Evolutionary conservation across 495 filamentous ascomycete species (phyloP), one percentile per base, ranked within the genome.

Genomic region (Neurospora sp.): DNA sequence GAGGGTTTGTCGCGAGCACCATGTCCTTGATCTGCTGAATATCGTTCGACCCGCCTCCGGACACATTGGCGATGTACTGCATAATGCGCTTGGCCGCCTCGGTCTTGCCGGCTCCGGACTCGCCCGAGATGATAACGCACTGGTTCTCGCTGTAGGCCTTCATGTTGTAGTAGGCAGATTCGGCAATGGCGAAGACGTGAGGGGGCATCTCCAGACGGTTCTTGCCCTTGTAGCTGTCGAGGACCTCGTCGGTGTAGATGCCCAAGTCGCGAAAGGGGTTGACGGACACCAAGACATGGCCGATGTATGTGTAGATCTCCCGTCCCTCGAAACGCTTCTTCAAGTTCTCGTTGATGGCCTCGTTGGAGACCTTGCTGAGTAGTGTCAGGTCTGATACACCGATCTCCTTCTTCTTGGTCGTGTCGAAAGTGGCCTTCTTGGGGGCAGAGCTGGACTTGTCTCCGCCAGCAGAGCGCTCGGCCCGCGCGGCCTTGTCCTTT

Each of bases 261-360:
- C 96, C 96, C 86, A 99, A 87, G 79, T 99, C 96, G 79, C 92
- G 90, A 83, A 99, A 99, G 61, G 96, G 96, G 83, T 99, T 99
- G 83, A 99, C 96, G 38, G 96, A 98, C 75, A 99, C 96, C 87
- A 99, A 82, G 82, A 99, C 96, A 93, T 98, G 95, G 83, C 96
- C 96, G 79, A 99, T 99, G 85, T 99, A 99, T 72, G 96, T 99
- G 84, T 99, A 99, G 81, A 99, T 99, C 84, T 98, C 94, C 75
- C 85, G 90, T 86, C 94, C 93, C 78, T 98, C 92, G 81, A 99
- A 99, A 48, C 96, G 91, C 81, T 97, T 93, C 85, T 97, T 96
- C 82, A 99, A 79, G 82, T 99, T 99, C 72, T 98, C 95, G 83
- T 99, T 99, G 85, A 99, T 99, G 20, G 94, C 94, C 81, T 99